A percentile compares a stretch with the other conserved stretches of the same genome.
Evolutionary conservation across 176 grass and related monocot genomes (phyloP).

Genomic region (Juncus effusus): DNA sequence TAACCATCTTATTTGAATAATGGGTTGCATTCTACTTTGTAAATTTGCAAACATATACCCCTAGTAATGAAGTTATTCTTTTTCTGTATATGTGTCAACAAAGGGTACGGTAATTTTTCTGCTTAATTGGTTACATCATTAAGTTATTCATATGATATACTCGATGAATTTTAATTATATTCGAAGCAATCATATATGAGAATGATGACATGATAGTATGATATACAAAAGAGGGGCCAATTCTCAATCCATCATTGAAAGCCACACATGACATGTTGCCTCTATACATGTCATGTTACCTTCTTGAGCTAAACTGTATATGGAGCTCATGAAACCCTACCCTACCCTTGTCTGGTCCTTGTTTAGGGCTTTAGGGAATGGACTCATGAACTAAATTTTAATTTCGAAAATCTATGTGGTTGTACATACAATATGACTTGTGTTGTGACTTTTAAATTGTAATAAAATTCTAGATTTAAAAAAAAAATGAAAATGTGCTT

Average conservation of each 20-base stretch:
- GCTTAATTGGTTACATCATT: too few relatives aligned
- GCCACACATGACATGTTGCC: conserved; percentile 36
- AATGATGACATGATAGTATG: conserved; percentile 2
- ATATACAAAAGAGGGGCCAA: conserved; percentile 1
- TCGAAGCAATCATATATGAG: conserved; percentile 1
- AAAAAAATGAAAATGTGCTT: too few relatives aligned
- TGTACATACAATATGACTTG: too few relatives aligned
- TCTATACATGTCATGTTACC: conserved; percentile 24
- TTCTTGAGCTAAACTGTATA: conserved; percentile 21
- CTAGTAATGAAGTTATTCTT: too few relatives aligned
- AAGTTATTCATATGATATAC: too few relatives aligned
- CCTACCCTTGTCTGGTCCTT: conserved; percentile 29
- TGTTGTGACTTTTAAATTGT: too few relatives aligned
- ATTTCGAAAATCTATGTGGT: background rate
- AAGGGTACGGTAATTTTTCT: too few relatives aligned
- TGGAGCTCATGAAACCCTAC: conserved; percentile 14
- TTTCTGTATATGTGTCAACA: too few relatives aligned
- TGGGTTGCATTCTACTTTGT: conserved; percentile 13
- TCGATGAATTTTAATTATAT: conserved; percentile 6
- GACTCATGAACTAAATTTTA: conserved; percentile 8
- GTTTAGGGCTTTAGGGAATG: conserved; percentile 15
- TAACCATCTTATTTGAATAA: conserved; percentile 11
- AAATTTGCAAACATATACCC: background rate
- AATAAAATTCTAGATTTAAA: too few relatives aligned
- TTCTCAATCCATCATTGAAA: conserved; percentile 23